Evolutionary conservation across 108 stramenopile genomes (phyloP), one percentile per base, ranked within the genome.

Genomic region (Nitzschia sp.): DNA sequence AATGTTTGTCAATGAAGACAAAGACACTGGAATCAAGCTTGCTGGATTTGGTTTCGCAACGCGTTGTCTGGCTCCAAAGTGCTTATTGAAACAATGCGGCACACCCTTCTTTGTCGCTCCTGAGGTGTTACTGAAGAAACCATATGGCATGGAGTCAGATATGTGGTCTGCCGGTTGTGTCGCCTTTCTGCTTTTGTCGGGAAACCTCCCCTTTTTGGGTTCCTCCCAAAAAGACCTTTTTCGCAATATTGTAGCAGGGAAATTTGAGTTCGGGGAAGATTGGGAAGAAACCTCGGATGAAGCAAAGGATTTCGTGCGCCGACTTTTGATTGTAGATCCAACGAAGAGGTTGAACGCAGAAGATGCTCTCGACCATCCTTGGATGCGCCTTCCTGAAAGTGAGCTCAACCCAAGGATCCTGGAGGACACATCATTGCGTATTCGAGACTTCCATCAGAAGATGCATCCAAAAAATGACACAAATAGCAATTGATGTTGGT

Each of bases 121-220:
- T 0, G 97, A 97, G 66, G 91, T 97, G 40, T 70, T 97, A 0
- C 25, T 83, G 62, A 65, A 81, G 41, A 51, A 74, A 40, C 69
- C 71, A 14, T 89, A 89, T 53, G 88, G 86, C 65, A 73, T 83
- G 61, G 71, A 80, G 52, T 88, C 88, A 25, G 97, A 98, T 80
- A 92, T 96, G 90, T 98, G 97, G 97, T 86, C 86, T 53, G 71
- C 87, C 12, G 97, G 97, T 37, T 92, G 96, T 38, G 93, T 97
- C 51, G 70, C 85, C 8, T 98, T 87, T 71, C 81, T 95, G 14
- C 70, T 98, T 6, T 68, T 98, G 11, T 90, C 89, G 34, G 97
- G 89, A 21, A 71, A 80, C 57, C 63, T 83, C 7, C 89, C 89
- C 10, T 90, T 90, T 75, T 67, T 59, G 43, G 89, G 82, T 22